Base-by-base conservation (phyloP, 495 filamentous ascomycete species). In the Aspergillus homomorphus region DNA sequence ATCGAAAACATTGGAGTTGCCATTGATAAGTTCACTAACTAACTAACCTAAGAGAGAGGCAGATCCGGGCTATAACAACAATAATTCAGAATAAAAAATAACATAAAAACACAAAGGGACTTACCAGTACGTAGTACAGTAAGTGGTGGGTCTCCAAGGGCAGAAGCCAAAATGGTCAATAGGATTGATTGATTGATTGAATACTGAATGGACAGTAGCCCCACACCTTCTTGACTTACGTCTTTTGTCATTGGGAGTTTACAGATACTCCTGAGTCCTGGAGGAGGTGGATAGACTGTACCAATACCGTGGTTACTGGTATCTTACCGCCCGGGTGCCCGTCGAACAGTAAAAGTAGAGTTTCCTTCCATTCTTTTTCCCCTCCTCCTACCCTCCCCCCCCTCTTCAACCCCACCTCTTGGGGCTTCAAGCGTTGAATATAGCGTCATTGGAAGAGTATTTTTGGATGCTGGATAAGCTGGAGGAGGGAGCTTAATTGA, bases 181-280 rank as follows among this genome's bases (percentile, higher is more conserved):
- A 53, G 57, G 53, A 63, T 59, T 63, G 57, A 59, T 57, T 63
- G 57, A 59, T 57, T 63, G 61, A 38, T 38, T 38, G 33, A 38
- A 38, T 38, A 38, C 8, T 38, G 33, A 12, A 38, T 38, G 33
- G 33, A 38, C 4, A 38, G 33, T 6, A 2, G 38, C 57, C 60
- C 63, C 60, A 62, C 57, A 50, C 33, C 5, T 9, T 38, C 33
- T 38, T 38, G 33, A 38, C 33, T 38, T 38, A 14, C 33, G 33
- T 28, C 9, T 28, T 3, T 9, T 57, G 42, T 57, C 46, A 49
- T 22, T 26, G 23, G 21, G 10, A n/a, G 33, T 38, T 38, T 12
- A 38, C 2, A 30, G 26, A 4, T 4, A 30, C 33, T 12, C 33
- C 33, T 38, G 33, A 38, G n/a, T n/a, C n/a, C n/a, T n/a, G n/a